Percentiles rank a stretch among this genome's conserved stretches.
phyloP scores from a whole-genome alignment of 73 alveolate species.

The Stentor roeselii region DNA sequence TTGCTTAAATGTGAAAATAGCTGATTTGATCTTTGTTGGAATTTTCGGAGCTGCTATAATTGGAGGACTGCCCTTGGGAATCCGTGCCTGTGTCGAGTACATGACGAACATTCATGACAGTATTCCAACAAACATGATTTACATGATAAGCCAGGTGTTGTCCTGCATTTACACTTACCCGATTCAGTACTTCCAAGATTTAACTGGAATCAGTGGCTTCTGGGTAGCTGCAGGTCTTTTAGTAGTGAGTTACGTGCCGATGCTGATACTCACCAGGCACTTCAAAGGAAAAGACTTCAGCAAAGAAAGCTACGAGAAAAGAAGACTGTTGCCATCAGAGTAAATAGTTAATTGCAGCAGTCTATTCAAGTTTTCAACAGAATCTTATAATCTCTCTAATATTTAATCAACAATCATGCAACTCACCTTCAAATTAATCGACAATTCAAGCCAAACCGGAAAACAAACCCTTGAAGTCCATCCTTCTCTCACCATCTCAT shows the following conservation, averaged over 20 bases:
- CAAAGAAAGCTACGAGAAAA: no score
- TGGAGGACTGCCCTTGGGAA: constrained; percentile 26
- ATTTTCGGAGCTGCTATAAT: constrained; percentile 10
- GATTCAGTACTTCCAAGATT: not conserved
- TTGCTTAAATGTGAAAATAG: no score
- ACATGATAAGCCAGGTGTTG: constrained; percentile 1
- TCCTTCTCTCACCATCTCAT: not conserved
- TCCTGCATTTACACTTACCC: not conserved
- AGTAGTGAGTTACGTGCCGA: not conserved
- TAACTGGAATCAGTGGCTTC: not conserved
- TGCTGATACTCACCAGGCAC: no score
- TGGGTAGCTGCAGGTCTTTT: not conserved
- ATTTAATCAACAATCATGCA: no score
- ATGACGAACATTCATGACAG: not conserved
- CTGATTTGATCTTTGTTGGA: no score
- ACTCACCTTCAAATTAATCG: not conserved
- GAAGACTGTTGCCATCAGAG: no score
- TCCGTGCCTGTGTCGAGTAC: constrained; percentile 3
- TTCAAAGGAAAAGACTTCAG: no score
- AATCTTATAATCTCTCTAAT: no score
- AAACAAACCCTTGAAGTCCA: not conserved
- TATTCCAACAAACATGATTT: constrained; percentile 22
- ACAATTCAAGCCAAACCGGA: not conserved
- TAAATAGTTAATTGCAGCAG: no score
- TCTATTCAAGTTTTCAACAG: no score